Conservation (phyloP, 805 yeast species). For the Candida silvicultrix region DNA sequence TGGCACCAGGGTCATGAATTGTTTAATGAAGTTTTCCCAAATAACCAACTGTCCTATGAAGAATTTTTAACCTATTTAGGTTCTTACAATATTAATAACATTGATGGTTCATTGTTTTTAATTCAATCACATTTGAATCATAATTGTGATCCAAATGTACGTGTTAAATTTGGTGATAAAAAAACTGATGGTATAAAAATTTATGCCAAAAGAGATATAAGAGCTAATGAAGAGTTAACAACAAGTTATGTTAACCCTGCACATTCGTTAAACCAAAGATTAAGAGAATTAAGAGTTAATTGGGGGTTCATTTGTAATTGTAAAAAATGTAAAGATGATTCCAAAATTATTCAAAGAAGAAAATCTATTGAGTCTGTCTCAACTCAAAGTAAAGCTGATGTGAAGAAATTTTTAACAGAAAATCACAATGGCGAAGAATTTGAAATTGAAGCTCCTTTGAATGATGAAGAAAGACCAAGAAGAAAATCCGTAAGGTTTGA, state of each 20-base stretch:
- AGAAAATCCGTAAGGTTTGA: constrained; percentile 64
- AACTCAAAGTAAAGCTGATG: constrained; percentile 21
- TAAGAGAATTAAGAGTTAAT: constrained; percentile 57
- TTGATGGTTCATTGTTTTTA: constrained; percentile 55
- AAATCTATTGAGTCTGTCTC: constrained; percentile 31
- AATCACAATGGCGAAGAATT: constrained; percentile 34
- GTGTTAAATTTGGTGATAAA: constrained; percentile 39
- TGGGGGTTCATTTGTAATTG: constrained; percentile 81
- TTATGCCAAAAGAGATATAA: constrained; percentile 50
- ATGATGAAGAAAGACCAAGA: constrained; percentile 32
- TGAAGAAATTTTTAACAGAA: constrained; percentile 40
- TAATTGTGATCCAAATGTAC: constrained; percentile 66
- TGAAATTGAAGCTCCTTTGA: constrained; percentile 40
- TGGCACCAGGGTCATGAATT: constrained; percentile 54
- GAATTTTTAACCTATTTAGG: constrained; percentile 62
- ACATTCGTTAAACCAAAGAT: constrained; percentile 56
- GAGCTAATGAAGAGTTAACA: constrained; percentile 59
- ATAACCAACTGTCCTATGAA: constrained; percentile 34
- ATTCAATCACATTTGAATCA: constrained; percentile 72
- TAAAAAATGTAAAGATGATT: constrained; percentile 54
- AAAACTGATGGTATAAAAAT: constrained; percentile 49
- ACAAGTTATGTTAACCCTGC: constrained; percentile 67
- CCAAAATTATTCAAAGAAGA: constrained; percentile 36
- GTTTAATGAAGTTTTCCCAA: constrained; percentile 43
- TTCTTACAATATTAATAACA: constrained; percentile 66